Evolutionary conservation across 2,329 filamentous ascomycete genomes (phyloP), one percentile per base, ranked within the genome.

Genomic region (Aquanectria penicillioides): DNA sequence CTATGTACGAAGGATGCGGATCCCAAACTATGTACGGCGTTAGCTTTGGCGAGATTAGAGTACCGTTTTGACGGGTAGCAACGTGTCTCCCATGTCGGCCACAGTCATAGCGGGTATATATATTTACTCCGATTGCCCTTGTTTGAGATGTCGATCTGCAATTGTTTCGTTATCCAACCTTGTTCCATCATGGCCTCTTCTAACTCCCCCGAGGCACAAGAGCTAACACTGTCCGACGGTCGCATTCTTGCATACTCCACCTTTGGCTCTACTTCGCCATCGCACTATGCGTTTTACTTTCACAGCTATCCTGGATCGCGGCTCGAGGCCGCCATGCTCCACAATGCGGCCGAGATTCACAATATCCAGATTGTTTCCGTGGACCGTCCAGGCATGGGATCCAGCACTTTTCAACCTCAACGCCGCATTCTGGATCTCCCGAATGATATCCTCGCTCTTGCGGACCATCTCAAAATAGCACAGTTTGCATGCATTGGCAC

Each of bases 401-500:
- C 25, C 7, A 36, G 29, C 18, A 41, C 48, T 17, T 40, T 40
- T 10, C 23, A 52, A 15, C 48, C 26, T 3, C 36, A 10, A 5
- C 48, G 48, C 8, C 25, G 15, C 17, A 22, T 52, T 9, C 49
- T 53, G 2, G 49, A 53, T 11, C 47, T 40, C 40, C 51, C 40
- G 26, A 38, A 26, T 12, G 51, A 54, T 26, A 20, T 52, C 11
- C 20, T 44, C 10, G 64, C 59, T 2, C 66, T 75, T 18, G 72
- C 71, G 3, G 56, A 60, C 6, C 64, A 67, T 36, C 59, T 70
- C 25, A 13, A 36, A 2, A 59, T 73, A 20, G 1, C 38, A 5
- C 33, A 38, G 1, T 75, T 74, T 15, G 71, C 64, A 18, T 58
- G 74, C 18, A 26, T 74, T 3, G 73, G 69, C 15, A 28, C 34